Percentiles rank a stretch among this genome's conserved stretches.
Evolutionary conservation across 768 basidiomycete species (phyloP).

Genomic region (Suillus clintonianus): DNA sequence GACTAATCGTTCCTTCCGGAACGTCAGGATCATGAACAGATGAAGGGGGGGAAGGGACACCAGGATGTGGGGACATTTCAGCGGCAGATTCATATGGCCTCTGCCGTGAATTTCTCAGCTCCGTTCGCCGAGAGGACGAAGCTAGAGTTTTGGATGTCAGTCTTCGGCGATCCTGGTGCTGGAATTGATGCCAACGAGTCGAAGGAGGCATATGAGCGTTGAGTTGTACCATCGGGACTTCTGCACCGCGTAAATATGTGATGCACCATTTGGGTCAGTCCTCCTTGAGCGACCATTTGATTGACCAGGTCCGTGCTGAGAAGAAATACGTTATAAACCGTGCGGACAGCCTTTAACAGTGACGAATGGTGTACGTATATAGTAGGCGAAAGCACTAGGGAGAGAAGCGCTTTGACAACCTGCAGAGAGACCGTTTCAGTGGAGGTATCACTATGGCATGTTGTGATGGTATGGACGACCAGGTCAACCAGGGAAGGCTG

Average conservation of each 20-base stretch:
- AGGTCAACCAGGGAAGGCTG: constrained; percentile 85
- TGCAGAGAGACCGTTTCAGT: constrained; percentile 92
- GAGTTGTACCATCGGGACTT: constrained; percentile 24
- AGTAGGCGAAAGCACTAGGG: constrained; percentile 84
- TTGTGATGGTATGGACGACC: constrained; percentile 92
- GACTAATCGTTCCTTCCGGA: not conserved
- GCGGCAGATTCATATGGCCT: not conserved
- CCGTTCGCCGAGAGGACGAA: not conserved
- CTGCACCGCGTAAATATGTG: constrained; percentile 89
- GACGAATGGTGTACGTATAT: constrained; percentile 94
- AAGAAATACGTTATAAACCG: constrained; percentile 97
- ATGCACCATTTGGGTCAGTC: constrained; percentile 96
- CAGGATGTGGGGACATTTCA: not conserved
- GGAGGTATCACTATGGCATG: constrained; percentile 85
- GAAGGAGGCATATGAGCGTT: constrained; percentile 22
- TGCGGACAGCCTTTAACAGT: constrained; percentile 92
- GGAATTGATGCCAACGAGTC: constrained; percentile 17
- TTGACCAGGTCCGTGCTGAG: constrained; percentile 88
- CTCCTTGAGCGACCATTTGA: constrained; percentile 98
- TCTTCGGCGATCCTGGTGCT: not conserved
- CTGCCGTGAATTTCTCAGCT: not conserved
- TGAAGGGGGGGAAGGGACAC: not conserved
- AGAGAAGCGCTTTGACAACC: constrained; percentile 92
- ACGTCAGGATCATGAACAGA: not conserved
- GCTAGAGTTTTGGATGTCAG: not conserved